These are phyloP conservation scores for Phytophthora foliorum DNA, from an alignment of 352 stramenopile genomes.

Conservation along the genomic window DNA sequence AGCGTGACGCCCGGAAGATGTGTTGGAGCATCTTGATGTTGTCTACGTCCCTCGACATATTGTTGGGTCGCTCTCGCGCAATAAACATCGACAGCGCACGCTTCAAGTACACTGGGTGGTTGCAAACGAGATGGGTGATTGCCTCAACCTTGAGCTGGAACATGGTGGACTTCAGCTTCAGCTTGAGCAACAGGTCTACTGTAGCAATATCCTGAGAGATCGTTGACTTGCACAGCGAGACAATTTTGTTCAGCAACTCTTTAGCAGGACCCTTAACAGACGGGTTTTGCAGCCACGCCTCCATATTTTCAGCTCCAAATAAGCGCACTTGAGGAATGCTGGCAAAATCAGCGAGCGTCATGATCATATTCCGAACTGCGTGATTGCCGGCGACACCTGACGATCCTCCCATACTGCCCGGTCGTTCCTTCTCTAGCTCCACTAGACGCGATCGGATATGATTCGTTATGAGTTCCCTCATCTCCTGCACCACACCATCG, in stretches of 20 bases:
- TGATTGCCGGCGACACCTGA: constrained; percentile 51
- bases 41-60: constrained; percentile 88
- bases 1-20: constrained; percentile 79
- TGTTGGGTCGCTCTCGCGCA: constrained; percentile 79
- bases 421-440: constrained; percentile 79
- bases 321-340: constrained; percentile 67
- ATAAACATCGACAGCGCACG: constrained; percentile 79
- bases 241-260: constrained; percentile 80
- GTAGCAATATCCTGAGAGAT: constrained; percentile 65
- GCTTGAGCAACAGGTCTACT: constrained; percentile 80
- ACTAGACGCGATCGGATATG: constrained; percentile 69
- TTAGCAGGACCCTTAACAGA: constrained; percentile 78
- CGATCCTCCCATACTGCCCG: constrained; percentile 25
- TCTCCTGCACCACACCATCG: constrained; percentile 48
- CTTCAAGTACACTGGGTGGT: constrained; percentile 75
- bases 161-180: constrained; percentile 91
- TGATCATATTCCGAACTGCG: constrained; percentile 77
- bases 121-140: constrained; percentile 81
- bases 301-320: constrained; percentile 81
- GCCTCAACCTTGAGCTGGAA: constrained; percentile 90
- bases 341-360: constrained; percentile 77
- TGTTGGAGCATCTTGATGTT: constrained; percentile 93
- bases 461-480: constrained; percentile 75
- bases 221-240: constrained; percentile 73
- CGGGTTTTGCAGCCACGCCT: constrained; percentile 83